phyloP scores from a whole-genome alignment of 2,329 filamentous ascomycete species.

The Aspergillus jensenii region DNA sequence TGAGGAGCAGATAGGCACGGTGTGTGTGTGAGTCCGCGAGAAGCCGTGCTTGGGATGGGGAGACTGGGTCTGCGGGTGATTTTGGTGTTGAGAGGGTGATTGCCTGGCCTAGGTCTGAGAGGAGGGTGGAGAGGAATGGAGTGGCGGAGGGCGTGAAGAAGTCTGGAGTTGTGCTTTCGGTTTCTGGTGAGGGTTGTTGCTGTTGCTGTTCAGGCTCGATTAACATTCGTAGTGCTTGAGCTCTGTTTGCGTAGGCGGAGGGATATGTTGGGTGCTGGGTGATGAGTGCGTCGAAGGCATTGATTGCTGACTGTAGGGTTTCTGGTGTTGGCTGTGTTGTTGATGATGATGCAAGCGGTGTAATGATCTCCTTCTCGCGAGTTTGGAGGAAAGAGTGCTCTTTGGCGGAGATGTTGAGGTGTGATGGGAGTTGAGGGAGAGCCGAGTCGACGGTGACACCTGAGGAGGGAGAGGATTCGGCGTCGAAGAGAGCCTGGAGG shows the following conservation, averaged over 20 bases:
- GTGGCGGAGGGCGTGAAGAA: neutral
- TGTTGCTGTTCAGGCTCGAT: constrained; percentile 20
- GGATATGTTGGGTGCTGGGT: constrained; percentile 49
- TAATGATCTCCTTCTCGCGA: constrained; percentile 42
- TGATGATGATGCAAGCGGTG: constrained; percentile 28
- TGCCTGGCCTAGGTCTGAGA: constrained; percentile 42
- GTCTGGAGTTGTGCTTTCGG: neutral
- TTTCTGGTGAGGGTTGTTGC: constrained; percentile 7
- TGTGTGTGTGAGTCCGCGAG: constrained; percentile 58
- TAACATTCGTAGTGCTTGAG: constrained; percentile 48
- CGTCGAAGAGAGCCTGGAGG: constrained; percentile 48
- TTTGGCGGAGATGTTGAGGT: constrained; percentile 34
- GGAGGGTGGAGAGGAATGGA: constrained; percentile 24
- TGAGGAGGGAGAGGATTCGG: constrained; percentile 42
- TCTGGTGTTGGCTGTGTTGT: constrained; percentile 13
- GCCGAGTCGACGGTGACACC: constrained; percentile 38
- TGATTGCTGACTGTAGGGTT: constrained; percentile 34
- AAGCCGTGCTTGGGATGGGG: constrained; percentile 48
- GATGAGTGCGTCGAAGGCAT: constrained; percentile 46
- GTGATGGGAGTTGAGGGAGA: constrained; percentile 41
- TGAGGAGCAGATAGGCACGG: constrained; percentile 47
- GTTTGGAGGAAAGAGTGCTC: constrained; percentile 40
- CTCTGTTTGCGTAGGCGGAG: constrained; percentile 56
- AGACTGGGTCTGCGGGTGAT: constrained; percentile 42
- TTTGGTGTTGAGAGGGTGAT: constrained; percentile 47